Percentiles rank a stretch among this genome's conserved stretches.
Conservation (phyloP, 1,284 basidiomycete genomes). For the Sanghuangporus weigelae region DNA sequence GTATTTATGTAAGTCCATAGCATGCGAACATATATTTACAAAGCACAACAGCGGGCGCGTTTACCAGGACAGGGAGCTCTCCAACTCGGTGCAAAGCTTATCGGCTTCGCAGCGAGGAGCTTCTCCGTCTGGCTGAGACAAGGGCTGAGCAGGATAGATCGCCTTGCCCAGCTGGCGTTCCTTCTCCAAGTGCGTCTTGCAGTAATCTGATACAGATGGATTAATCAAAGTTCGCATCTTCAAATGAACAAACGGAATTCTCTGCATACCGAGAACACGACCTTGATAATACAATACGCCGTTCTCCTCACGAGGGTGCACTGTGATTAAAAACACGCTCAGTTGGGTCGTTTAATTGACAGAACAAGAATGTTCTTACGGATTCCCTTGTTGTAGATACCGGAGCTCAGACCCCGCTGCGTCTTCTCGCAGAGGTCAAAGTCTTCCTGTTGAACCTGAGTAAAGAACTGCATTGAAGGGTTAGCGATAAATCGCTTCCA, state of each 20-base stretch:
- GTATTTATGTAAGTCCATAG: too few species aligned
- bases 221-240: background rate
- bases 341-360: background rate
- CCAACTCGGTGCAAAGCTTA: slow-evolving; percentile 5
- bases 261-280: slow-evolving; percentile 20
- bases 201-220: slow-evolving; percentile 10
- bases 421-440: slow-evolving; percentile 22
- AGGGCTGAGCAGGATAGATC: slow-evolving; percentile 21
- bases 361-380: slow-evolving; percentile 1
- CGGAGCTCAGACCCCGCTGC: slow-evolving; percentile 24
- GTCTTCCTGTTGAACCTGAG: slow-evolving; percentile 25
- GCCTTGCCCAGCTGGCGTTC: slow-evolving; percentile 21
- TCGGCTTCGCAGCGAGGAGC: slow-evolving; percentile 8
- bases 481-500: slow-evolving; percentile 1
- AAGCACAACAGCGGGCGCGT: background rate
- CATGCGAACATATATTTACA: background rate
- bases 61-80: slow-evolving; percentile 13
- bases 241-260: background rate
- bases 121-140: background rate
- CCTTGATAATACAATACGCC: slow-evolving; percentile 25
- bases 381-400: slow-evolving; percentile 23
- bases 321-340: background rate
- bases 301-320: slow-evolving; percentile 24
- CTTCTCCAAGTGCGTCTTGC: slow-evolving; percentile 20
- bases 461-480: slow-evolving; percentile 16